These are phyloP conservation scores for Mycena polygramma DNA, from an alignment of 768 basidiomycete species.

Conservation along the genomic window DNA sequence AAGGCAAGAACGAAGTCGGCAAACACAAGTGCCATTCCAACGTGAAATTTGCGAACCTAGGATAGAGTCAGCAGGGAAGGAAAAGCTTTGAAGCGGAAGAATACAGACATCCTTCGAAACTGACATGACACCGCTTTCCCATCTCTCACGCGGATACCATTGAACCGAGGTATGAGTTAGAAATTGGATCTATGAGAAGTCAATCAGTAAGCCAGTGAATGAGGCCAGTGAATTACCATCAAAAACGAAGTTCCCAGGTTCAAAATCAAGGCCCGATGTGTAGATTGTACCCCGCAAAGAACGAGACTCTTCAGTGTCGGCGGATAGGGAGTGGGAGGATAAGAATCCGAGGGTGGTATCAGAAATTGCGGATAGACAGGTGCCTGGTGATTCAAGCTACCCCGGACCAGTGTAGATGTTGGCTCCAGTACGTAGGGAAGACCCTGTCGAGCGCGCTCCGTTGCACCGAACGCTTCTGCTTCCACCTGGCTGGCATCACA, in stretches of 20 bases:
- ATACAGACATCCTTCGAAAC: neutral
- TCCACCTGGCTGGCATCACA: neutral
- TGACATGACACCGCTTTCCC: neutral
- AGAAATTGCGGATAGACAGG: neutral
- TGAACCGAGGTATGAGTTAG: slow-evolving; percentile 10
- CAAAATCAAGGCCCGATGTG: slow-evolving; percentile 13
- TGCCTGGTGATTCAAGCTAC: neutral
- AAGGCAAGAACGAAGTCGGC: slow-evolving; percentile 39
- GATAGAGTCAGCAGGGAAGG: neutral
- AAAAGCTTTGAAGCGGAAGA: neutral
- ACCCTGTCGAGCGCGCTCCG: neutral
- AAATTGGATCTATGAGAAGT: slow-evolving; percentile 1
- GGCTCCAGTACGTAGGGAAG: neutral
- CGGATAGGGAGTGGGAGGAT: slow-evolving; percentile 2
- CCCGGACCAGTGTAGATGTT: neutral
- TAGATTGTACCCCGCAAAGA: neutral
- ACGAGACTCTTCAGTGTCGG: neutral
- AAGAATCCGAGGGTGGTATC: neutral
- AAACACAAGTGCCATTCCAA: slow-evolving; percentile 41
- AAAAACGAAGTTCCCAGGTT: neutral
- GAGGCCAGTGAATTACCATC: neutral
- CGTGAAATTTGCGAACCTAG: slow-evolving; percentile 16
- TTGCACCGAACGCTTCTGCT: neutral
- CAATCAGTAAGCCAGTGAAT: neutral
- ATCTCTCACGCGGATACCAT: neutral